These are phyloP conservation scores for Galeopsis tetrahit DNA, from an alignment of 257 asterid species.

Conservation along the genomic window DNA sequence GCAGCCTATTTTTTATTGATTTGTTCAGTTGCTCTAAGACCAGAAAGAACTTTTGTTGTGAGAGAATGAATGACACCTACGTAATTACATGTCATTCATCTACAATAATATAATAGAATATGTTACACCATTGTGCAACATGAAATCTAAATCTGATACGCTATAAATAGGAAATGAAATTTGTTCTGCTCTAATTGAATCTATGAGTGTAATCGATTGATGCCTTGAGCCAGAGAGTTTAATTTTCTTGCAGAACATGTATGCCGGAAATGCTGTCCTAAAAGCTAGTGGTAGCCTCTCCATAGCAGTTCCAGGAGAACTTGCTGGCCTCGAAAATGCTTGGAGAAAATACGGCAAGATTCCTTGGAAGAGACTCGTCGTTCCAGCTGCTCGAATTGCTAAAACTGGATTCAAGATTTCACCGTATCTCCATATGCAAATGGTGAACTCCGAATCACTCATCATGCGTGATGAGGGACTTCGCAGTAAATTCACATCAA, in stretches of 20 bases:
- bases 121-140: too few species aligned
- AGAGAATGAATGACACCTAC: too few species aligned
- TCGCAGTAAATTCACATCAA: slow-evolving; percentile 47
- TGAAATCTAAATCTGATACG: neutral
- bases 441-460: slow-evolving; percentile 43
- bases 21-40: neutral
- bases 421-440: slow-evolving; percentile 59
- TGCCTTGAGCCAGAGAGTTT: neutral
- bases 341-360: slow-evolving; percentile 62
- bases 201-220: neutral
- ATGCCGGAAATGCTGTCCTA: slow-evolving; percentile 40
- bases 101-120: too few species aligned
- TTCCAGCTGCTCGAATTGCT: slow-evolving; percentile 59
- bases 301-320: slow-evolving; percentile 75
- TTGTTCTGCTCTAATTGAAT: neutral
- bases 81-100: too few species aligned
- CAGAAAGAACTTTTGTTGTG: neutral
- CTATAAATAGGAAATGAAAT: neutral
- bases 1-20: neutral
- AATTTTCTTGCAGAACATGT: slow-evolving; percentile 52
- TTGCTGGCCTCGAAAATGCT: slow-evolving; percentile 62
- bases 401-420: slow-evolving; percentile 60
- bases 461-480: slow-evolving; percentile 63
- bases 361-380: slow-evolving; percentile 63
- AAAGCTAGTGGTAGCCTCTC: slow-evolving; percentile 62